These are phyloP conservation scores for Aureobasidium sp. DNA, from an alignment of 2,329 filamentous ascomycete species.

Conservation along the genomic window DNA sequence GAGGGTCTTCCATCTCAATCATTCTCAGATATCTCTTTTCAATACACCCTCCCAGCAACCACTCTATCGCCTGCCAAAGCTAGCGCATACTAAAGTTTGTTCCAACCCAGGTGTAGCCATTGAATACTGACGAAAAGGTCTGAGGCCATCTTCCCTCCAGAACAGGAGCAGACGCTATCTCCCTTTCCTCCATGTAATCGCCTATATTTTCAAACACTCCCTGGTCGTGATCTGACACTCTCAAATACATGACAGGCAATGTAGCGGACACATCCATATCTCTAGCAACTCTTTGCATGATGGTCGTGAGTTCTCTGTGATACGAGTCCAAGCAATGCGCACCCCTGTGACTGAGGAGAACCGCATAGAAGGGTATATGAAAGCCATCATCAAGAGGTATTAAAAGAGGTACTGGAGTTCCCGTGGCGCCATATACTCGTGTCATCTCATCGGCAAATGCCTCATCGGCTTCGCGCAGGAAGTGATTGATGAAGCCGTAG, in stretches of 20 bases:
- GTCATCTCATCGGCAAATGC: not conserved
- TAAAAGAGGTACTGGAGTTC: not conserved
- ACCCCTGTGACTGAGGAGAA: not conserved
- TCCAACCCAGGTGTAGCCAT: not conserved
- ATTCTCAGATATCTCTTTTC: not conserved
- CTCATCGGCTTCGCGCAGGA: not conserved
- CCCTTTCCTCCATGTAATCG: not conserved
- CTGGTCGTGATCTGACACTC: not conserved
- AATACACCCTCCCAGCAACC: not conserved
- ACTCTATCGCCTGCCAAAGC: not conserved
- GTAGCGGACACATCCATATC: not conserved
- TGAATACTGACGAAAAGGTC: not conserved
- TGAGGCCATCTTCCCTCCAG: not conserved
- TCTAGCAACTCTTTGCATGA: not conserved
- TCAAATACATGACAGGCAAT: not conserved
- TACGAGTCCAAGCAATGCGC: not conserved
- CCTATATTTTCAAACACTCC: not conserved
- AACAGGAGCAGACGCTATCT: not conserved
- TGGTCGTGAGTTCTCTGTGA: not conserved
- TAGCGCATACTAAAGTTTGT: not conserved
- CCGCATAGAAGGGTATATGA: not conserved
- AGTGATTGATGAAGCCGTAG: not conserved
- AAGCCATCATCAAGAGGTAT: not conserved
- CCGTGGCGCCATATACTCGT: not conserved
- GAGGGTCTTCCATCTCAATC: not conserved